phyloP scores from a whole-genome alignment of 2,329 filamentous ascomycete species.

The Penicillium crustosum region DNA sequence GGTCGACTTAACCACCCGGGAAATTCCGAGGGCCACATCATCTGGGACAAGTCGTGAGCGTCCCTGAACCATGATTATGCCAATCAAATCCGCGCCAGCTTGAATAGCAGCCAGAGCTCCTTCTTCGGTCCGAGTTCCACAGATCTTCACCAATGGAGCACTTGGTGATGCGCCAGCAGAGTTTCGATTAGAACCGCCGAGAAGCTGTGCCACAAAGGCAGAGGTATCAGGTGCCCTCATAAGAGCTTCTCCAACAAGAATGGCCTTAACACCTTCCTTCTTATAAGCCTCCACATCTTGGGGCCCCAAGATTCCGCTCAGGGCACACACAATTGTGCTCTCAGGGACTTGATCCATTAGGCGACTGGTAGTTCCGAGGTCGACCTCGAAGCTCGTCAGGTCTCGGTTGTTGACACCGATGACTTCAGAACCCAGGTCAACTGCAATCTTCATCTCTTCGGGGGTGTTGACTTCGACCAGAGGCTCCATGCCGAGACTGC shows the following conservation, averaged over 20 bases:
- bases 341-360: conserved; percentile 83
- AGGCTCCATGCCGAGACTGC: conserved; percentile 92
- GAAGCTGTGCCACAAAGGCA: conserved; percentile 78
- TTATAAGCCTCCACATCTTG: conserved; percentile 86
- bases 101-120: conserved; percentile 78
- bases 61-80: conserved; percentile 84
- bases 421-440: conserved; percentile 81
- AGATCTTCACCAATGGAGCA: conserved; percentile 82
- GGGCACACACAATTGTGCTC: conserved; percentile 83
- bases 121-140: conserved; percentile 81
- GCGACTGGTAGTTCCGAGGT: conserved; percentile 85
- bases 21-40: conserved; percentile 78
- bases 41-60: conserved; percentile 76
- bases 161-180: conserved; percentile 18
- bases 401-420: conserved; percentile 99
- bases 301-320: conserved; percentile 89
- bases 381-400: conserved; percentile 93
- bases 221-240: conserved; percentile 86
- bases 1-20: conserved; percentile 66
- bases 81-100: conserved; percentile 86
- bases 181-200: conserved; percentile 54
- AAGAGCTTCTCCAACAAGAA: conserved; percentile 91
- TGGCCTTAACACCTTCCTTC: conserved; percentile 84
- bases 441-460: conserved; percentile 86
- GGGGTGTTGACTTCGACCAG: conserved; percentile 94